Evolutionary conservation across 2,329 filamentous ascomycete genomes (phyloP).

Genomic region (Ilyonectria destructans): DNA sequence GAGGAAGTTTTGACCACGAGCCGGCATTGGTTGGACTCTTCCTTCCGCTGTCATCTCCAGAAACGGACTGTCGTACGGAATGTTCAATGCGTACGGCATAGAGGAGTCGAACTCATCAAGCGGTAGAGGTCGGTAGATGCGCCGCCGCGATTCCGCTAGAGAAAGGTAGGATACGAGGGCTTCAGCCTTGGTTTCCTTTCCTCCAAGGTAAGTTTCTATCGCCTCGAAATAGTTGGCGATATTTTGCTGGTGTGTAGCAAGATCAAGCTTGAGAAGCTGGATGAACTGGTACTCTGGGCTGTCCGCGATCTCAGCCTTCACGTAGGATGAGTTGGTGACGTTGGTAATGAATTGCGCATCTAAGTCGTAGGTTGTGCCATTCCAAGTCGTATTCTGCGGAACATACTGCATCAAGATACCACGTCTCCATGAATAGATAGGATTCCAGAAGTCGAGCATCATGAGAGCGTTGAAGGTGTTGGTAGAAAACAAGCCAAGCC

Average conservation of each 20-base stretch:
- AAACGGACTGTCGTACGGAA: neutral
- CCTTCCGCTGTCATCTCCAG: conserved; percentile 20
- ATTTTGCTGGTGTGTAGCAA: neutral
- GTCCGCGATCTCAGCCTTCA: neutral
- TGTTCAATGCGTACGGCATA: conserved; percentile 19
- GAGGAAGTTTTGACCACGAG: conserved; percentile 12
- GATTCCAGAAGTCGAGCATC: conserved; percentile 30
- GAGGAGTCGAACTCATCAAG: conserved; percentile 26
- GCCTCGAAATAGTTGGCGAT: neutral
- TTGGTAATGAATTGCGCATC: conserved; percentile 6
- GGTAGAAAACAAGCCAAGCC: conserved; percentile 1
- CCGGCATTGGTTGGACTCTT: neutral
- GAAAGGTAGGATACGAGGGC: conserved; percentile 15
- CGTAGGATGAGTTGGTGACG: neutral
- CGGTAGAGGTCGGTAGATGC: conserved; percentile 26
- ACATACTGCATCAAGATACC: conserved; percentile 22
- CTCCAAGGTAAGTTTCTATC: neutral
- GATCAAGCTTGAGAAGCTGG: neutral
- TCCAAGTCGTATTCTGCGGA: conserved; percentile 1
- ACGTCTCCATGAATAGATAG: conserved; percentile 24
- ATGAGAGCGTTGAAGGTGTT: conserved; percentile 9
- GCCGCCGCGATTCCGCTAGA: conserved; percentile 24
- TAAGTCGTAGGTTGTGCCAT: neutral
- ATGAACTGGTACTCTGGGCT: conserved; percentile 16
- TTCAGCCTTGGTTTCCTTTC: neutral